Evolutionary conservation across 768 basidiomycete species (phyloP), one percentile per base, ranked within the genome.

Genomic region (Hypholoma sublateritium): DNA sequence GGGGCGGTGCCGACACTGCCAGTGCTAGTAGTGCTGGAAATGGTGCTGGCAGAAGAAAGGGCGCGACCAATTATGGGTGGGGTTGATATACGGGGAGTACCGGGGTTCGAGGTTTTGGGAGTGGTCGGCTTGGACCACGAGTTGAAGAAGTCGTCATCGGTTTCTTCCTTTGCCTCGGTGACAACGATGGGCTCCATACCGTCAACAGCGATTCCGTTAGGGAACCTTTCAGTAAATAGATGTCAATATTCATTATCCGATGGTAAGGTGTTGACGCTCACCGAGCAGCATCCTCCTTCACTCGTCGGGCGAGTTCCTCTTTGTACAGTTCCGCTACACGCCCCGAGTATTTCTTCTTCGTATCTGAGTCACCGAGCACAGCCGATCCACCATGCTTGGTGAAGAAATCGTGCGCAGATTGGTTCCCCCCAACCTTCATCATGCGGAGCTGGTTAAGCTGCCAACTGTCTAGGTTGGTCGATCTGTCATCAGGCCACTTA

Each of bases 371-470:
- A 44, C 67, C 81, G 28, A 95, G 74, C 17, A 95, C 73, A 4
- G 83, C 78, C 2, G 84, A 63, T 11, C 91, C 91, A 4, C 95
- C 93, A 61, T 95, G 89, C 64, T 91, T 93, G 17, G 80, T 87
- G 70, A 96, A 95, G 74, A 95, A 99, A 3, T 95, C 94, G 4
- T 80, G 82, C 3, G 93, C 91, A 17, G 88, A 83, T 9, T 82
- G 80, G 72, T 99, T 99, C 0, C 97, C 97, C 41, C 93, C 96
- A 37, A 93, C 85, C 77, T 98, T 98, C 93, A 99, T 95, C 2
- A 85, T 91, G 34, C 97, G 90, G 46, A 99, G 79, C 74, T 99
- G 96, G 49, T 75, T 74, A 58, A 94, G 79, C 62, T 93, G 88
- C 97, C 97, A 99, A 58, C 83, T 86, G 72, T 99, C 97, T 44